Percentiles rank a stretch among this genome's conserved stretches.
Evolutionary conservation across 2,329 filamentous ascomycete genomes (phyloP).

Genomic region (Ascochyta fabae): DNA sequence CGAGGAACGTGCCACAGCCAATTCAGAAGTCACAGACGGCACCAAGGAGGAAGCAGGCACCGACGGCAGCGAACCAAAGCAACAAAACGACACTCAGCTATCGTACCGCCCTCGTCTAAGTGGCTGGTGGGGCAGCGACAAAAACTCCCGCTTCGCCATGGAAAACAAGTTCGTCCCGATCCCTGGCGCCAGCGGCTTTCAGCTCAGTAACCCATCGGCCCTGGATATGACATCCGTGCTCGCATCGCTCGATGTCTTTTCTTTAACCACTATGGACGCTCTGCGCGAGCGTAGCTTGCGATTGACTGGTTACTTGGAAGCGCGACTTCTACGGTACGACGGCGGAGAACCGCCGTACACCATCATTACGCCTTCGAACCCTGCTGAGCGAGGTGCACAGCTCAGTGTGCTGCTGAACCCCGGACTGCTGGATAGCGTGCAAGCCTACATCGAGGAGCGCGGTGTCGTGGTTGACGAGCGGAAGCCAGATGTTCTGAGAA

Average conservation of each 20-base stretch:
- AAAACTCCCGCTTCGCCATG: slow-evolving; percentile 80
- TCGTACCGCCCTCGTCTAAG: slow-evolving; percentile 70
- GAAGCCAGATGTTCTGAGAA: slow-evolving; percentile 82
- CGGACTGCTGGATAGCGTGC: slow-evolving; percentile 73
- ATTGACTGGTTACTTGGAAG: slow-evolving; percentile 78
- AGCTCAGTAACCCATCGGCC: slow-evolving; percentile 83
- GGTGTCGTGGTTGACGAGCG: slow-evolving; percentile 83
- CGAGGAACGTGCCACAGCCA: slow-evolving; percentile 17
- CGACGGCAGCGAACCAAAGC: not conserved
- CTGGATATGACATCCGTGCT: slow-evolving; percentile 78
- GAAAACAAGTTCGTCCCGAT: slow-evolving; percentile 79
- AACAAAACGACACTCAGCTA: slow-evolving; percentile 39
- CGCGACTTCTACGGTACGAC: slow-evolving; percentile 38
- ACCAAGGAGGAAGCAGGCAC: slow-evolving; percentile 31
- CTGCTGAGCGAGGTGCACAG: slow-evolving; percentile 75
- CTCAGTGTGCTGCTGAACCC: slow-evolving; percentile 73
- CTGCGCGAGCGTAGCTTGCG: slow-evolving; percentile 74
- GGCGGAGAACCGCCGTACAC: slow-evolving; percentile 47
- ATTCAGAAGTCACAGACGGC: slow-evolving; percentile 27
- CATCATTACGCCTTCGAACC: slow-evolving; percentile 74
- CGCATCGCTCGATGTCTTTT: slow-evolving; percentile 76
- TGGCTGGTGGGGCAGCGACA: slow-evolving; percentile 89
- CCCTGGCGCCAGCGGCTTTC: slow-evolving; percentile 78
- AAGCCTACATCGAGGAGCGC: slow-evolving; percentile 66
- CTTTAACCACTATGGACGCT: slow-evolving; percentile 70